Percentiles rank a stretch among this genome's conserved stretches.
These are phyloP conservation scores for Diplodia scrobiculata DNA, from an alignment of 2,329 filamentous ascomycete species.

Conservation along the genomic window DNA sequence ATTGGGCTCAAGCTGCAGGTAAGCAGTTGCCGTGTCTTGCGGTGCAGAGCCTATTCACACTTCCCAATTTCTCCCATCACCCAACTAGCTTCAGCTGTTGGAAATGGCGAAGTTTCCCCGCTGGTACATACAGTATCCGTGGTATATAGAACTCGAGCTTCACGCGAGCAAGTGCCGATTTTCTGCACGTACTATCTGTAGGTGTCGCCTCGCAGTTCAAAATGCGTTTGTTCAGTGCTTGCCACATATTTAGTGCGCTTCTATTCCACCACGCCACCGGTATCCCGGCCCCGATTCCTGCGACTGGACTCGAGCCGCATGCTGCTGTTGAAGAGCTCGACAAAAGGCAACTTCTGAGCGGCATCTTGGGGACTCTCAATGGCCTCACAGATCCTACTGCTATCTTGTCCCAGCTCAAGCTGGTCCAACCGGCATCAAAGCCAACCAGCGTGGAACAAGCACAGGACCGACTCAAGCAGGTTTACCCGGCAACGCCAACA, in stretches of 20 bases:
- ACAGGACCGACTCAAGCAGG: slow-evolving; percentile 28
- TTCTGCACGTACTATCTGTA: neutral
- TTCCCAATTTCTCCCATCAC: neutral
- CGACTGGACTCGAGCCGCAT: too few species aligned
- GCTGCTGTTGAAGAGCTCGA: neutral
- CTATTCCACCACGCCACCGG: neutral
- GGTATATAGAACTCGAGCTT: neutral
- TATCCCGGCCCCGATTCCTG: neutral
- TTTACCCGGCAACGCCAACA: slow-evolving; percentile 34
- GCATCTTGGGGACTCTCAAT: neutral
- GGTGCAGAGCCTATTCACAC: neutral
- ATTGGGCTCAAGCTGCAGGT: neutral
- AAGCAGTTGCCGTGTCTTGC: neutral
- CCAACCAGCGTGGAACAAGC: slow-evolving; percentile 35
- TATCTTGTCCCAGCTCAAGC: slow-evolving; percentile 30
- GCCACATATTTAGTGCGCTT: neutral
- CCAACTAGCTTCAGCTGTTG: neutral
- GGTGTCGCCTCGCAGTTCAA: neutral
- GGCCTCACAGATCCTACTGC: slow-evolving; percentile 4
- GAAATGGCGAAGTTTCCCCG: neutral
- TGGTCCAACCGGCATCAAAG: slow-evolving; percentile 35
- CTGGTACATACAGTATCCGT: neutral
- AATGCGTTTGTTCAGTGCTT: neutral
- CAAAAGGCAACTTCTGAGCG: slow-evolving; percentile 1
- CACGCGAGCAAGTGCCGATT: neutral